Evolutionary conservation across 2,329 filamentous ascomycete genomes (phyloP).

Genomic region (Arthrocladium fulminans): DNA sequence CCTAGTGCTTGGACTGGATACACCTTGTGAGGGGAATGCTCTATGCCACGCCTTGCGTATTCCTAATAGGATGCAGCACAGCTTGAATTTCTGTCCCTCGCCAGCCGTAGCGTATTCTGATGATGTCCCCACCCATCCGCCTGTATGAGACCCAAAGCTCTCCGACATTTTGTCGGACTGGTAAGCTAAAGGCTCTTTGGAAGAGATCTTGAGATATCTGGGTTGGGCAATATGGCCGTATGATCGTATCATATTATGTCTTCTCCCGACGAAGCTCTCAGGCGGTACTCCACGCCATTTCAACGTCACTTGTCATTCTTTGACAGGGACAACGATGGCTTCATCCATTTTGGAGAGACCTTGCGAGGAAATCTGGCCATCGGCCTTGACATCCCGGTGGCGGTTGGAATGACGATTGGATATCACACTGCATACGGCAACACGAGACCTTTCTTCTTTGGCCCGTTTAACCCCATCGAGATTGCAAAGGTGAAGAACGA

Average conservation of each 20-base stretch:
- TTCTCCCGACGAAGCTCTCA: background rate
- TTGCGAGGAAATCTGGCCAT: conserved; percentile 9
- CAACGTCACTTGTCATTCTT: conserved; percentile 11
- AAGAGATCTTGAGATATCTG: no score
- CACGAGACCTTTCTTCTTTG: conserved; percentile 5
- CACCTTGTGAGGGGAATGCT: no score
- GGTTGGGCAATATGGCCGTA: no score
- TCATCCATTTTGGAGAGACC: conserved; percentile 9
- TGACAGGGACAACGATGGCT: conserved; percentile 8
- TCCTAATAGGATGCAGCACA: no score
- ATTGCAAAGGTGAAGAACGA: conserved; percentile 5
- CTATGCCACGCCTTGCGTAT: no score
- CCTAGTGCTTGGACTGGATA: no score
- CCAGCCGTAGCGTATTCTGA: no score
- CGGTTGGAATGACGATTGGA: background rate
- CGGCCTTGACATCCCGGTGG: conserved; percentile 10
- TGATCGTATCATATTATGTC: background rate
- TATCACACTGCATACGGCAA: conserved; percentile 10
- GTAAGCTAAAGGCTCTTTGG: no score
- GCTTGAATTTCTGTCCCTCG: no score
- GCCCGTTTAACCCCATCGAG: conserved; percentile 10
- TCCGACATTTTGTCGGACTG: no score
- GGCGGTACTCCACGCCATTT: conserved; percentile 9
- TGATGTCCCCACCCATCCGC: no score
- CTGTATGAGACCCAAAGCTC: no score